These are phyloP conservation scores for Aureobasidium mangrovei DNA, from an alignment of 2,329 filamentous ascomycete genomes.

Conservation along the genomic window DNA sequence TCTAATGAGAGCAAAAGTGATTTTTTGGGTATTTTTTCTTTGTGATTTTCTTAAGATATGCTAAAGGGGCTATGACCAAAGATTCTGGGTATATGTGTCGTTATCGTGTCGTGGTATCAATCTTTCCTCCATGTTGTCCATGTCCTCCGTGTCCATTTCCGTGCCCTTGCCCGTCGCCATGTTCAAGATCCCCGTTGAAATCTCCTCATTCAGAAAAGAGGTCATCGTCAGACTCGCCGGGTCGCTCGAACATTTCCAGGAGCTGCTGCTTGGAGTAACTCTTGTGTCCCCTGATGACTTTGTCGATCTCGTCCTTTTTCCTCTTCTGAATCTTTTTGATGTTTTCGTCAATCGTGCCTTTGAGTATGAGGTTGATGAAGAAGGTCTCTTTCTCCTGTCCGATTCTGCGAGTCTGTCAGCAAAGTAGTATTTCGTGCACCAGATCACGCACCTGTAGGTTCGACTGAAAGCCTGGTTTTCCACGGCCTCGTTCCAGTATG, in stretches of 20 bases:
- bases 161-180: neutral
- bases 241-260: neutral
- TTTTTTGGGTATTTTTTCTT: conserved; percentile 7
- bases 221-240: neutral
- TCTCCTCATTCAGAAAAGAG: neutral
- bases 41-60: neutral
- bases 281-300: conserved; percentile 35
- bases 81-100: too few species aligned
- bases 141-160: neutral
- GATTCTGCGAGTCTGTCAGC: conserved; percentile 33
- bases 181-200: neutral
- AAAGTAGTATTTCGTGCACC: too few species aligned
- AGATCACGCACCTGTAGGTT: conserved; percentile 36
- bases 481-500: conserved; percentile 41
- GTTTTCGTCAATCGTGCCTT: conserved; percentile 49
- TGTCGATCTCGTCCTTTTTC: conserved; percentile 42
- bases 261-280: neutral
- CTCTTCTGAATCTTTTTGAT: conserved; percentile 47
- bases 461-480: conserved; percentile 43
- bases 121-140: too few species aligned
- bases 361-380: conserved; percentile 49
- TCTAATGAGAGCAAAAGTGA: too few species aligned
- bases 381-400: conserved; percentile 54
- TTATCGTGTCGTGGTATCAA: too few species aligned
- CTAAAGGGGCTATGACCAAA: neutral